Conservation (phyloP, 169 alveolate genomes). For the Eimeria nieschulzi region DNA sequence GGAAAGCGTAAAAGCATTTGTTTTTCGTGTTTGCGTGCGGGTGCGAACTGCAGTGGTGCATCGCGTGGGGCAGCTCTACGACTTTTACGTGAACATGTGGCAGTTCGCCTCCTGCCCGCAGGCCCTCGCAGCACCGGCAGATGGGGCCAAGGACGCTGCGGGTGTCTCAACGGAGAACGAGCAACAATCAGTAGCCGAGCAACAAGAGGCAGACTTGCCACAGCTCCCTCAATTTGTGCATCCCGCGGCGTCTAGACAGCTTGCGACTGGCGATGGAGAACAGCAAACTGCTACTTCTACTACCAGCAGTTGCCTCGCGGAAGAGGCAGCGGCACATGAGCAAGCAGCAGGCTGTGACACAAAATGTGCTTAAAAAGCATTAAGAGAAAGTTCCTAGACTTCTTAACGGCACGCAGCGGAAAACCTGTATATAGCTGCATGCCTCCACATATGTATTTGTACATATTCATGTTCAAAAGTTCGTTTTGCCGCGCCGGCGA, state of each 20-base stretch:
- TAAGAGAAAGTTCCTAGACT: too few relatives aligned
- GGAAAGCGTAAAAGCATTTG: background rate
- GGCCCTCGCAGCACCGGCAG: conserved; percentile 11
- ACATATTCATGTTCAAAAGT: too few relatives aligned
- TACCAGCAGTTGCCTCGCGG: background rate
- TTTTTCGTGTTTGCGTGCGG: background rate
- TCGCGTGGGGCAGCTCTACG: conserved; percentile 75
- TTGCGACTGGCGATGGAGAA: background rate
- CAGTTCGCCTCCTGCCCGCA: conserved; percentile 54
- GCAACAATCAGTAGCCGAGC: background rate
- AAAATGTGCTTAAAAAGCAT: too few relatives aligned
- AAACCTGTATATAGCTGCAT: too few relatives aligned
- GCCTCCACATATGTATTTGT: too few relatives aligned
- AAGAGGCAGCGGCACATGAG: too few relatives aligned
- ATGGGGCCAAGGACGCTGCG: conserved; percentile 23
- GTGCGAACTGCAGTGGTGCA: conserved; percentile 46
- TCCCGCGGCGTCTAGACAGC: conserved; percentile 49
- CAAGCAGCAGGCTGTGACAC: too few relatives aligned
- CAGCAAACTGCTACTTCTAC: conserved; percentile 32
- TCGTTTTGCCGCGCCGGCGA: too few relatives aligned
- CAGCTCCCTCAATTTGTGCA: conserved; percentile 31
- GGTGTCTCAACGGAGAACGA: conserved; percentile 29
- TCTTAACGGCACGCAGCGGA: too few relatives aligned
- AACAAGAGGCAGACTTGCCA: background rate
- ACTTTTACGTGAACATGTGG: conserved; percentile 64